These are phyloP conservation scores for Aspergillus costaricaensis DNA, from an alignment of 2,329 filamentous ascomycete genomes.

Conservation along the genomic window DNA sequence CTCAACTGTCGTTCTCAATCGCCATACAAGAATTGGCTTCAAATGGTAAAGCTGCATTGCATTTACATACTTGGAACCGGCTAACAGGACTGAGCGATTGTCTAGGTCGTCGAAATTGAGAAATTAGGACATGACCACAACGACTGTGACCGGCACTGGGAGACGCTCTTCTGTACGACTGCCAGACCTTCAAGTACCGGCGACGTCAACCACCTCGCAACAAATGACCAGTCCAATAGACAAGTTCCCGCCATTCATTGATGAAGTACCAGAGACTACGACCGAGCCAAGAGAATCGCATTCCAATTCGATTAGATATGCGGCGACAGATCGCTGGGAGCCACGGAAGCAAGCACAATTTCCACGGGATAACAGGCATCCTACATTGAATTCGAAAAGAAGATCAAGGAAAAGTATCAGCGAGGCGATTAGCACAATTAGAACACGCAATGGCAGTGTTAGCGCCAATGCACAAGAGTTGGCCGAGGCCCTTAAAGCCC, in stretches of 20 bases:
- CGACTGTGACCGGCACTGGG: constrained; percentile 42
- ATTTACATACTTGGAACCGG: background rate
- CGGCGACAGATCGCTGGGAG: constrained; percentile 60
- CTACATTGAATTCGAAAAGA: constrained; percentile 53
- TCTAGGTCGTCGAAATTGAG: background rate
- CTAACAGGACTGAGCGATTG: background rate
- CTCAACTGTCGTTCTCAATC: background rate
- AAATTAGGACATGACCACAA: constrained; percentile 40
- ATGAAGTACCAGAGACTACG: constrained; percentile 36
- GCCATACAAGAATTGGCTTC: background rate
- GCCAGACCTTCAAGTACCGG: constrained; percentile 35
- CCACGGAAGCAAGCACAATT: constrained; percentile 57
- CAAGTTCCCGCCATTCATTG: constrained; percentile 47
- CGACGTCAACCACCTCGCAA: constrained; percentile 31
- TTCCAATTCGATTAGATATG: constrained; percentile 33
- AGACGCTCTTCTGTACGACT: constrained; percentile 43
- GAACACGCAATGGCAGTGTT: constrained; percentile 78
- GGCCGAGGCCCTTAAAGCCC: constrained; percentile 84
- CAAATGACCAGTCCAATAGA: constrained; percentile 40
- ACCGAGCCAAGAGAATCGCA: constrained; percentile 29
- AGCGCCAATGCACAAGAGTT: constrained; percentile 93
- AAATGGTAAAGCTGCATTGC: background rate
- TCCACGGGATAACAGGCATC: constrained; percentile 45
- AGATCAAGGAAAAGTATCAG: constrained; percentile 80
- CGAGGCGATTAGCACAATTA: constrained; percentile 82